phyloP scores from a whole-genome alignment of 306 rosid species.

The Boehmeria nivea region DNA sequence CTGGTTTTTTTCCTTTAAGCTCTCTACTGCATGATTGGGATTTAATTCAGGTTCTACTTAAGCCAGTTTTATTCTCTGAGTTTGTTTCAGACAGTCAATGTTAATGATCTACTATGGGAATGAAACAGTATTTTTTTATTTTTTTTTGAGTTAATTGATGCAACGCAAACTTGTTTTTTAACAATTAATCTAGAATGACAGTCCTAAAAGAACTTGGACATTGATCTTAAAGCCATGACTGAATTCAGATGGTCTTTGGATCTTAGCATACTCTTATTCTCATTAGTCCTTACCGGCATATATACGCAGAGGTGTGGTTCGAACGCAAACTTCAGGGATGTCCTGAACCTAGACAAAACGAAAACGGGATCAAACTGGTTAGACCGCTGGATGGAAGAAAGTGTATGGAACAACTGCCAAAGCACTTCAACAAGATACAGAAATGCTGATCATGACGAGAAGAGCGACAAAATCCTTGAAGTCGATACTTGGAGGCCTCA shows the following conservation, averaged over 20 bases:
- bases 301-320: conserved; percentile 71
- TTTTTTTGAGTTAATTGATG: too few species aligned
- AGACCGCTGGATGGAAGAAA: conserved; percentile 94
- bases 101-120: too few species aligned
- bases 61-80: too few species aligned
- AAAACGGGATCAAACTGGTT: conserved; percentile 51
- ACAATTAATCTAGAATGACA: too few species aligned
- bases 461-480: conserved; percentile 87
- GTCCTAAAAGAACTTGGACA: too few species aligned
- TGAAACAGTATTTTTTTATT: too few species aligned
- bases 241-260: not conserved
- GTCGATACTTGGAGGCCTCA: conserved; percentile 95
- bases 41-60: too few species aligned
- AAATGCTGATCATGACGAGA: conserved; percentile 40
- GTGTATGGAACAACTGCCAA: conserved; percentile 30
- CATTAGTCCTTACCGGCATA: conserved; percentile 15
- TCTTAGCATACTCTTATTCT: not conserved
- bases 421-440: conserved; percentile 34
- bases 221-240: too few species aligned
- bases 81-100: too few species aligned
- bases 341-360: conserved; percentile 30
- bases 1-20: too few species aligned
- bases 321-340: conserved; percentile 58
- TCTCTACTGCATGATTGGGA: too few species aligned
- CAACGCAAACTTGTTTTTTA: too few species aligned